Conservation (phyloP, 2,329 filamentous ascomycete species). For the Sclerotinia spermophila region DNA sequence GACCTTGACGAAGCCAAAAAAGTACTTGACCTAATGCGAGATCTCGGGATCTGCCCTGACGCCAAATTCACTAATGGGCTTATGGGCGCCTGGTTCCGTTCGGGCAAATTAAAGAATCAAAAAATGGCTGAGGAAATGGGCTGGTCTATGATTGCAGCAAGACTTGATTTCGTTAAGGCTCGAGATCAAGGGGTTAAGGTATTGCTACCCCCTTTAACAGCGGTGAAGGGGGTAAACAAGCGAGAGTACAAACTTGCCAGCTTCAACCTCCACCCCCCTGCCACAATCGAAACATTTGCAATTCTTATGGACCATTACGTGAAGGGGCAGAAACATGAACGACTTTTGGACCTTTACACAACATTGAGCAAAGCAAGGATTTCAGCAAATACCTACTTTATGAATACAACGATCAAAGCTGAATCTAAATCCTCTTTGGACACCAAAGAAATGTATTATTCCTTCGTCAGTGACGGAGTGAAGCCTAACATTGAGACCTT, state of each 20-base stretch:
- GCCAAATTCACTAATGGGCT: conserved; percentile 78
- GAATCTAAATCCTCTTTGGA: conserved; percentile 24
- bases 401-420: conserved; percentile 69
- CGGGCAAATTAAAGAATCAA: conserved; percentile 51
- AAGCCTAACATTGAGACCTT: conserved; percentile 35
- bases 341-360: conserved; percentile 58
- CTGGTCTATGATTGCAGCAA: conserved; percentile 72
- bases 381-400: conserved; percentile 66
- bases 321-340: conserved; percentile 54
- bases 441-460: not conserved
- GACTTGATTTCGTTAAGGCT: conserved; percentile 59
- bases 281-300: conserved; percentile 74
- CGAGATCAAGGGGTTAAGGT: conserved; percentile 32
- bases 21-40: conserved; percentile 73
- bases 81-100: conserved; percentile 72
- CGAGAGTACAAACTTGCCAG: conserved; percentile 36
- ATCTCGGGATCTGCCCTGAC: conserved; percentile 62
- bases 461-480: conserved; percentile 18
- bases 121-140: conserved; percentile 64
- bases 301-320: conserved; percentile 71
- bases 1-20: conserved; percentile 67
- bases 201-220: conserved; percentile 23
- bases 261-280: conserved; percentile 48
- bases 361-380: conserved; percentile 62
- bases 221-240: conserved; percentile 21